Percentiles rank a stretch among this genome's conserved stretches.
These are phyloP conservation scores for Lactarius trivialis DNA, from an alignment of 768 basidiomycete species.

Conservation along the genomic window DNA sequence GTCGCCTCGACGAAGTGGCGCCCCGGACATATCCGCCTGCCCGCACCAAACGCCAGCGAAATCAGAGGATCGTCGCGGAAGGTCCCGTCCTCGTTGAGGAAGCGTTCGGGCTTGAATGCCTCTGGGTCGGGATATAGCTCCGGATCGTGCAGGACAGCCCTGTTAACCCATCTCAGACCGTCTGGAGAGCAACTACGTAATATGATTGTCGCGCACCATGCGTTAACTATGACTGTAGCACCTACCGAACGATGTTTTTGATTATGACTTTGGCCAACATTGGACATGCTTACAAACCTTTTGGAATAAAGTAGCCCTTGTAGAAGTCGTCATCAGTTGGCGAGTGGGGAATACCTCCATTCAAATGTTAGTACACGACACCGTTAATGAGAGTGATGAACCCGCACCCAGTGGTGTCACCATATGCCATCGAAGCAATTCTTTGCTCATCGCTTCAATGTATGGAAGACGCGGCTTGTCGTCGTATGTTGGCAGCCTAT, in stretches of 20 bases:
- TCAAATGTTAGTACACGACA: not conserved
- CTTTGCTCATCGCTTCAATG: constrained; percentile 24
- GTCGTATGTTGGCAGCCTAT: not conserved
- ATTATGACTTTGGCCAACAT: not conserved
- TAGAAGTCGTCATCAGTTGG: constrained; percentile 1
- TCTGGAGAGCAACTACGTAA: not conserved
- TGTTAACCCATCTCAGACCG: not conserved
- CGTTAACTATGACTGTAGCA: constrained; percentile 22
- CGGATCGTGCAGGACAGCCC: constrained; percentile 21
- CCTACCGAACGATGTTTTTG: not conserved
- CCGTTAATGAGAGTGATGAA: not conserved
- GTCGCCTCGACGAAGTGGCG: not conserved
- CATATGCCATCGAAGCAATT: constrained; percentile 24
- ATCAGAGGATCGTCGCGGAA: not conserved
- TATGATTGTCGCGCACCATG: constrained; percentile 19
- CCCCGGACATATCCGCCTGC: not conserved
- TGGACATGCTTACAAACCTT: constrained; percentile 20
- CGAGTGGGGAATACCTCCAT: constrained; percentile 19
- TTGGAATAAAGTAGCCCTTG: not conserved
- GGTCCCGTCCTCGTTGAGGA: constrained; percentile 11
- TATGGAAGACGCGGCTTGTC: not conserved
- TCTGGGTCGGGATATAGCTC: constrained; percentile 27
- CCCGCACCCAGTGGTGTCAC: constrained; percentile 20
- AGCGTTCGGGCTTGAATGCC: constrained; percentile 27
- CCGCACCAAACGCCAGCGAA: not conserved